Evolutionary conservation across 1,284 basidiomycete species (phyloP), one percentile per base, ranked within the genome.

Genomic region (Earliella scabrosa): DNA sequence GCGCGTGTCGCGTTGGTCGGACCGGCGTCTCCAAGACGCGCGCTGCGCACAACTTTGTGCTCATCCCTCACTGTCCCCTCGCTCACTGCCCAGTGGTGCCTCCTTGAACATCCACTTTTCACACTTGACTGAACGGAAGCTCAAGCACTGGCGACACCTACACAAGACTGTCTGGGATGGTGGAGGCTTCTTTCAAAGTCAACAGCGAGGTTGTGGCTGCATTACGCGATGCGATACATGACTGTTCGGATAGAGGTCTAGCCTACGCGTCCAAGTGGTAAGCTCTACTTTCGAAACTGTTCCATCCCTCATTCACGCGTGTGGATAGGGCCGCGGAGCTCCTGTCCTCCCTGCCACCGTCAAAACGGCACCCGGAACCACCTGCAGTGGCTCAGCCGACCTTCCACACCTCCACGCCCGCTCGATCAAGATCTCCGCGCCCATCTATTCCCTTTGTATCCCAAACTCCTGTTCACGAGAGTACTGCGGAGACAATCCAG

Each of bases 251-350:
- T 18, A 66, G 72, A 60, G 72, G 71, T 2, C 58, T 75, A 23
- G 48, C 62, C 31, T 64, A 81, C 29, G 87, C 89, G 44, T 82
- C 88, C 40, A 92, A 90, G 77, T 92, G 90, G 90, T 90, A 64
- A 53, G 80, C 69, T 40, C 18, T 47, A 51, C 32, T 29, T 38
- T 46, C 46, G n/a, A 27, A 23, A 32, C 59, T 47, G 13, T 43
- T 53, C 56, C 24, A 29, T 38, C 32, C 16, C 44, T 21, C 48
- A 20, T 21, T 55, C 8, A 56, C 20, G 29, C 56, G 56, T 50
- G 60, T 54, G 54, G 10, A 61, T 41, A 67, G 90, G 90, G 83
- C 88, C 21, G 85, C 89, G 20, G 90, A 92, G 66, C 76, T 92
- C 18, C 76, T 92, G 50, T 76, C 87, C 16, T 82, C 88, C 18